A percentile compares a stretch with the other conserved stretches of the same genome.
Evolutionary conservation across 768 basidiomycete species (phyloP).

Genomic region (Russula abietina): DNA sequence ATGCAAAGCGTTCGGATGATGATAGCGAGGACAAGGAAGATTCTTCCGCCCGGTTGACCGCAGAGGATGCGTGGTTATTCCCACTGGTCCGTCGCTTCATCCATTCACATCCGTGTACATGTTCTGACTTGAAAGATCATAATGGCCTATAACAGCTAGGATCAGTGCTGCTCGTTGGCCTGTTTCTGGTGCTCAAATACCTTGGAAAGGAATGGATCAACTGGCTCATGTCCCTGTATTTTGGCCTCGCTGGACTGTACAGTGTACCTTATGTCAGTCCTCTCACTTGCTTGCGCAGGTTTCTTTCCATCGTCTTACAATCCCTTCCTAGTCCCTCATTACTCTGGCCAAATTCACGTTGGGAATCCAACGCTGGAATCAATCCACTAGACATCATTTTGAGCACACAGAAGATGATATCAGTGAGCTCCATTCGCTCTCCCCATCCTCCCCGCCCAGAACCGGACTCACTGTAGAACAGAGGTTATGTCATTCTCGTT

Average conservation of each 20-base stretch:
- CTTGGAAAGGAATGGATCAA: constrained; percentile 81
- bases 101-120: neutral
- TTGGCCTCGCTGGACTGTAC: constrained; percentile 56
- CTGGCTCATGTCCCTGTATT: constrained; percentile 70
- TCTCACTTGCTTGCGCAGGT: neutral
- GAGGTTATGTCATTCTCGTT: constrained; percentile 40
- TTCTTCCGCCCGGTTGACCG: constrained; percentile 41
- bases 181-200: constrained; percentile 69
- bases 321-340: constrained; percentile 41
- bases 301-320: neutral
- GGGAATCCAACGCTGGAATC: constrained; percentile 52
- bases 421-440: constrained; percentile 34
- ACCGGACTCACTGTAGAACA: constrained; percentile 26
- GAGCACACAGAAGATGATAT: constrained; percentile 41
- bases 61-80: constrained; percentile 67
- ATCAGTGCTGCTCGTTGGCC: constrained; percentile 57
- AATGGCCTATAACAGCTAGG: constrained; percentile 45
- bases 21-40: constrained; percentile 47
- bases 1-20: constrained; percentile 34
- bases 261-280: constrained; percentile 62
- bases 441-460: neutral
- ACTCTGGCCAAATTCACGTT: constrained; percentile 44
- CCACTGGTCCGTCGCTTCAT: constrained; percentile 65
- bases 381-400: constrained; percentile 40
- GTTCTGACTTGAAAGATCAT: neutral